Base-by-base conservation (phyloP, 805 yeast genomes). In the Yamadazyma akitaensis region DNA sequence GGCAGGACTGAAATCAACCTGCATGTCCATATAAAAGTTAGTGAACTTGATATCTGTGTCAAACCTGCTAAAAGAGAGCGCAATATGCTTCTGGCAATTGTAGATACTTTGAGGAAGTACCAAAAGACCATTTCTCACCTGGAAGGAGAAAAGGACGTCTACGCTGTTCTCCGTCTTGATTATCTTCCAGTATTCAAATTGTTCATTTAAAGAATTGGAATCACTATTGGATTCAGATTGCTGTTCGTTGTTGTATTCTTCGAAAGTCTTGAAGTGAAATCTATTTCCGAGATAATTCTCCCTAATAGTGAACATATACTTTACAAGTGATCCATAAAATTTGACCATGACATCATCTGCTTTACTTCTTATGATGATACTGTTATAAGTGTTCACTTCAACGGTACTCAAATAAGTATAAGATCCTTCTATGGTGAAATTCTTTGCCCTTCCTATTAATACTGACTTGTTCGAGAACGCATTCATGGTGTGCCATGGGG, bases 241-340 rank as follows among this genome's bases (percentile, higher is more conserved):
- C 12, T 28, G 39, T n/a, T 50, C 55, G 60, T 59, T 17, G 3
- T 82, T 77, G 53, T 83, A 91, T 60, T 92, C 99, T 51, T 88
- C 94, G 39, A 89, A 75, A 0, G 98, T 94, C 53, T 79, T 82
- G 61, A 94, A 94, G 54, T 83, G 88, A n/a, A 80, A 74, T 50
- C 77, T 75, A 38, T 88, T 94, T 2, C 99, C 99, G 62, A 94
- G 87, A 61, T 94, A 92, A 60, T 94, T 94, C 59, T 88, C 96
- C 40, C 84, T 77, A 40, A 94, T 72, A 13, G 81, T 77, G 71
- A 90, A 80, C 36, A 92, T 68, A 61, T 86, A 89, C 52, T 84
- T 80, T 6, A 89, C 72, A 7, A 90, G 75, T 61, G 81, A 86
- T 0, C 99, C 99, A 60, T 87, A 87, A 38, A 85, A 79, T 40